A percentile compares a stretch with the other conserved stretches of the same genome.
Evolutionary conservation across 257 asterid species (phyloP).

Genomic region (Solanum neorickii): DNA sequence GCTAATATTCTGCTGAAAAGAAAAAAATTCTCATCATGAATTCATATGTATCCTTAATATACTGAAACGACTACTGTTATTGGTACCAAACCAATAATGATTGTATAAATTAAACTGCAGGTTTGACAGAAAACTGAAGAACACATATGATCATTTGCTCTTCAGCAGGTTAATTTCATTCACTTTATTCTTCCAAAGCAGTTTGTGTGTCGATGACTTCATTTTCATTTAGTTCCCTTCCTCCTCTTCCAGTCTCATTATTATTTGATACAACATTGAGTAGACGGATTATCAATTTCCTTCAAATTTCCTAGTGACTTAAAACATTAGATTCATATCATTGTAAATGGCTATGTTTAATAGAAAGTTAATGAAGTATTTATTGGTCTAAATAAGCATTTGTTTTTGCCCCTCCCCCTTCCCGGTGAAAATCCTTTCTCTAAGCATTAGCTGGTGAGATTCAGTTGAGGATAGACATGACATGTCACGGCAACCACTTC

Average conservation of each 20-base stretch:
- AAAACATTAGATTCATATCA: background rate
- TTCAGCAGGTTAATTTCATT: constrained; percentile 66
- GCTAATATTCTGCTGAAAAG: background rate
- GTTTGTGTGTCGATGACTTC: background rate
- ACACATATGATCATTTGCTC: constrained; percentile 82
- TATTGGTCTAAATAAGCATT: background rate
- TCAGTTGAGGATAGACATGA: background rate
- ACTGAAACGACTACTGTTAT: background rate
- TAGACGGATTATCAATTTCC: background rate
- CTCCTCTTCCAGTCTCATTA: background rate
- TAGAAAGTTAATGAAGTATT: background rate
- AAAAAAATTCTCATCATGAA: background rate
- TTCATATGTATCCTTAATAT: background rate
- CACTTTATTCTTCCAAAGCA: background rate
- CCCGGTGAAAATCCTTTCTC: background rate
- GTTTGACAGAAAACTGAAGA: constrained; percentile 91
- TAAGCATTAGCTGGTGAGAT: background rate
- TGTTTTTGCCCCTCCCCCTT: background rate
- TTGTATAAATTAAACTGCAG: constrained; percentile 34
- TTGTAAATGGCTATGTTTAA: background rate
- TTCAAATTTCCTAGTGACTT: background rate
- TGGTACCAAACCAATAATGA: background rate
- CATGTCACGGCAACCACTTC: background rate
- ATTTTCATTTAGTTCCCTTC: background rate
- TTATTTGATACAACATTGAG: background rate